Evolutionary conservation across 2,329 filamentous ascomycete genomes (phyloP), one percentile per base, ranked within the genome.

Genomic region (Alternaria arborescens): DNA sequence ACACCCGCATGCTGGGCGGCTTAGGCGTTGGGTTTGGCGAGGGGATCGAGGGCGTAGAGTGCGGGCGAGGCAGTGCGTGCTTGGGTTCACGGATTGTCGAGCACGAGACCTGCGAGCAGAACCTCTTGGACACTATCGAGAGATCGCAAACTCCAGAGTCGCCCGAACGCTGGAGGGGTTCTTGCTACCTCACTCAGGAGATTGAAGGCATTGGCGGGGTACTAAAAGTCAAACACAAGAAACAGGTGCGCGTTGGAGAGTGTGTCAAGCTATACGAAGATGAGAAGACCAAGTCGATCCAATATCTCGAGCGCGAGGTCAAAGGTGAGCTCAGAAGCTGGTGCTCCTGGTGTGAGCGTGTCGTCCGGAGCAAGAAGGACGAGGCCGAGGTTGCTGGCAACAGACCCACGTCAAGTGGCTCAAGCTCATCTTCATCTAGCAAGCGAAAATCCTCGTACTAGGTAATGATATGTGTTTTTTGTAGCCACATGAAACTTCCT

Each of bases 271-370:
- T 97, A 76, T 93, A 89, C 81, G 91, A 92, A 66, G 92, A 85
- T 8, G 88, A 79, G 63, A 66, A 69, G 20, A 74, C 78, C 22
- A 72, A 72, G 53, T 70, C 69, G 20, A 75, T 87, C 5, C 84
- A 85, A 58, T 90, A 91, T 67, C 81, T 97, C 26, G 84, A 84
- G 16, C 82, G 90, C 24, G 94, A 98, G 78, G 85, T 89, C 55
- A 82, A 82, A 14, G 91, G 92, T 0, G 78, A 80, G 50, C 83
- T 88, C 58, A 85, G 94, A 62, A 93, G 91, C 74, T 97, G 93
- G 92, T 98, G 94, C 78, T 92, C 91, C 0, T 97, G 94, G 94
- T 98, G 94, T 77, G 88, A 85, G 77, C 84, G 93, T 62, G 89
- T 93, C 3, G 87, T 96, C 53, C 89, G 89, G 0, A 84, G 88